phyloP scores from a whole-genome alignment of 1,139 yeast genomes.

The Geotrichum siamense region DNA sequence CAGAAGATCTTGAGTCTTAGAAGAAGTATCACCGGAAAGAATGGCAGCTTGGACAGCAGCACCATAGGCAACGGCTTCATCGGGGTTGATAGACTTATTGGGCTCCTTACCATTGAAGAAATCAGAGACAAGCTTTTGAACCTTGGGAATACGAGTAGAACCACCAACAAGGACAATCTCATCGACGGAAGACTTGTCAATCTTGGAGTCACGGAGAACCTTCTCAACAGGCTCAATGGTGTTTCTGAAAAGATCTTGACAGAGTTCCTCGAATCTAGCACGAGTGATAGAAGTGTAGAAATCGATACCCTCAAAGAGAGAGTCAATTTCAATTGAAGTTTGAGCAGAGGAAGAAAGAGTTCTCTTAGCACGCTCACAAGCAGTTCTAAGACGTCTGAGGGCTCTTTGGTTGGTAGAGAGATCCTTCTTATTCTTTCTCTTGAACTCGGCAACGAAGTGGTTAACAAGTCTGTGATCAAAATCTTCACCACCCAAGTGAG shows the following conservation, averaged over 20 bases:
- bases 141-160: constrained; percentile 99
- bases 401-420: constrained; percentile 91
- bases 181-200: constrained; percentile 79
- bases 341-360: constrained; percentile 95
- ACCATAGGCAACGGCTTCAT: constrained; percentile 87
- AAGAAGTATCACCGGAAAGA: constrained; percentile 79
- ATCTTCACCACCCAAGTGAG: constrained; percentile 99
- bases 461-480: constrained; percentile 94
- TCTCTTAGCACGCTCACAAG: constrained; percentile 99
- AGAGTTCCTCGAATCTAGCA: constrained; percentile 98
- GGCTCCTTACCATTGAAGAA: constrained; percentile 87
- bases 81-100: constrained; percentile 17
- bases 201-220: constrained; percentile 93
- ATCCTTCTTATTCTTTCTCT: constrained; percentile 93
- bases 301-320: constrained; percentile 93
- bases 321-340: constrained; percentile 95
- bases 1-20: constrained; percentile 74
- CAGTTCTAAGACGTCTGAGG: constrained; percentile 96
- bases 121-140: constrained; percentile 94
- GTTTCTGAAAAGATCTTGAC: constrained; percentile 91
- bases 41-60: constrained; percentile 91
- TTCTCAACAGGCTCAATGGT: constrained; percentile 97
- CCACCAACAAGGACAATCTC: constrained; percentile 99
- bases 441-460: constrained; percentile 83
- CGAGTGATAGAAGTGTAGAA: constrained; percentile 95